Evolutionary conservation across 1,284 basidiomycete species (phyloP).

Genomic region (Sanghuangporus baumii): DNA sequence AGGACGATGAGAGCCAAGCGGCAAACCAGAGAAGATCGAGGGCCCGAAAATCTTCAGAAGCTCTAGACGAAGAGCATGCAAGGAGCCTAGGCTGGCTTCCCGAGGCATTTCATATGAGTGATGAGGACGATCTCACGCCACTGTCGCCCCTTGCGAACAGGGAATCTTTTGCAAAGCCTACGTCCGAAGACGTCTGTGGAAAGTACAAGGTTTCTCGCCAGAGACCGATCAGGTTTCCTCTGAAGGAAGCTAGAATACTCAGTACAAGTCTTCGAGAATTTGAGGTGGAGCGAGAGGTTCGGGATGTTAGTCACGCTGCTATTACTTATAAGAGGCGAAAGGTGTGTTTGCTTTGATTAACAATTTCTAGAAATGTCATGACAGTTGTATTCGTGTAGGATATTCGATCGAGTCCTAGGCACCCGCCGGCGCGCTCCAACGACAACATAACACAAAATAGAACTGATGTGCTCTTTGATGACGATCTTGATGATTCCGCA

Average conservation of each 20-base stretch:
- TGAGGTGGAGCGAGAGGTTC: background rate
- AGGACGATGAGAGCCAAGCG: constrained; percentile 18
- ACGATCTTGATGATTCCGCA: background rate
- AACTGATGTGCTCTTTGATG: background rate
- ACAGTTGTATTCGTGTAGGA: background rate
- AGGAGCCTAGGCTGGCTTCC: constrained; percentile 1
- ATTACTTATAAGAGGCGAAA: constrained; percentile 7
- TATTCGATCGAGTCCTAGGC: background rate
- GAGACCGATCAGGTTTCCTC: constrained; percentile 1
- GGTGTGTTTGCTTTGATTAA: background rate
- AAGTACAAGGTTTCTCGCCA: background rate
- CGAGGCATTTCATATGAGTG: constrained; percentile 13
- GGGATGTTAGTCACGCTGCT: background rate
- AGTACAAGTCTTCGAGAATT: background rate
- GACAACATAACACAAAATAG: background rate
- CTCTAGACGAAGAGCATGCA: background rate
- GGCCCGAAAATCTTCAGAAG: constrained; percentile 10
- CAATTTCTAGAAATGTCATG: background rate
- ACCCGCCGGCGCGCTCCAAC: background rate
- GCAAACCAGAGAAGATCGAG: constrained; percentile 5
- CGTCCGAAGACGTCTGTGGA: background rate
- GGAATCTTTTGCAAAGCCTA: background rate
- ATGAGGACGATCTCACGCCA: constrained; percentile 11
- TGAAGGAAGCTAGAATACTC: constrained; percentile 8
- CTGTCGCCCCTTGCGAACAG: background rate